phyloP scores from a whole-genome alignment of 2,329 filamentous ascomycete species.

The Trichoderma sp. region DNA sequence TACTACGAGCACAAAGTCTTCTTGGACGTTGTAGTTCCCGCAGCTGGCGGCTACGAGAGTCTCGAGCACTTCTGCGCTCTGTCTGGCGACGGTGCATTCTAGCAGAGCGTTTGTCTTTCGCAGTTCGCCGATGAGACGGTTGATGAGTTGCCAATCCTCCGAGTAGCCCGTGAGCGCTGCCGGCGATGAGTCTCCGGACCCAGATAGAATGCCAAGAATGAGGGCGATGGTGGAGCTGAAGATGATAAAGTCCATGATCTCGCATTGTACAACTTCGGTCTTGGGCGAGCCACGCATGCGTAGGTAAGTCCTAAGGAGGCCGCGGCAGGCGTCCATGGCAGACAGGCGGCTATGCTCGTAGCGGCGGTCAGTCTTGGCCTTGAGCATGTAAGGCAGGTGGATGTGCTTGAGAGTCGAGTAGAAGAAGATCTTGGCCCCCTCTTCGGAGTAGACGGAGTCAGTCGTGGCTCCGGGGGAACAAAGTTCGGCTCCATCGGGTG shows the following conservation, averaged over 20 bases:
- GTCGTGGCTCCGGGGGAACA: conserved; percentile 1
- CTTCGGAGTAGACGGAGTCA: conserved; percentile 23
- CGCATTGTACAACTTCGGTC: conserved; percentile 35
- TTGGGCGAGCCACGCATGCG: conserved; percentile 29
- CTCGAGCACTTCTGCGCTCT: conserved; percentile 20
- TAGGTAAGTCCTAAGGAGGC: conserved; percentile 41
- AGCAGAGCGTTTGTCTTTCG: not conserved
- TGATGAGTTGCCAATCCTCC: conserved; percentile 17
- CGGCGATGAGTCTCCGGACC: not conserved
- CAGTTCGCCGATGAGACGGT: conserved; percentile 6
- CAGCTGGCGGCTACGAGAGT: conserved; percentile 1
- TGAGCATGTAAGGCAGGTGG: conserved; percentile 50
- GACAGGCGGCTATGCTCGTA: conserved; percentile 42
- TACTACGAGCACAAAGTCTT: conserved; percentile 4
- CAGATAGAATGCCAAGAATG: conserved; percentile 42
- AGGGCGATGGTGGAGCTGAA: conserved; percentile 49
- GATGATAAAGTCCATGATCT: conserved; percentile 49
- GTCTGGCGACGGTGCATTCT: conserved; percentile 21
- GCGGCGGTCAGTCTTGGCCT: conserved; percentile 36
- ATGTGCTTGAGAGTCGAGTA: conserved; percentile 42
- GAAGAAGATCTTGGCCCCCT: conserved; percentile 42
- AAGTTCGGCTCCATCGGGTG: conserved; percentile 19
- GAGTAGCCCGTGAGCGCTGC: not conserved
- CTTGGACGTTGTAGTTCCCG: not conserved
- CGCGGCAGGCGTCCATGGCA: conserved; percentile 44